Conservation (phyloP, 2,329 filamentous ascomycete species). For the Lithohypha guttulata region DNA sequence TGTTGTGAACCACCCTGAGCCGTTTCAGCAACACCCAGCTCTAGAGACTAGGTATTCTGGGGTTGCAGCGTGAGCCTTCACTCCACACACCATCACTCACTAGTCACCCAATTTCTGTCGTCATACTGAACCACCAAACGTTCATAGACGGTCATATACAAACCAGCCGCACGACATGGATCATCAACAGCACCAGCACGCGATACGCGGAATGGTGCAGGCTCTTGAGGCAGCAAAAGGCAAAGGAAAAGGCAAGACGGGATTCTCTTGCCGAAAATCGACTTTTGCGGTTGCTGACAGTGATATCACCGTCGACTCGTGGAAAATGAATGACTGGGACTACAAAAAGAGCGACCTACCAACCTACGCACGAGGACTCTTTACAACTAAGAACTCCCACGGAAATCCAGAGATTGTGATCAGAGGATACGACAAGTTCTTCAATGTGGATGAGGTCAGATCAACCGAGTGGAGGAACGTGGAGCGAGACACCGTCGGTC, state of each 20-base stretch:
- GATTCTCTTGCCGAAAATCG: conserved; percentile 68
- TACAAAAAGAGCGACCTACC: conserved; percentile 82
- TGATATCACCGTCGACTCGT: conserved; percentile 68
- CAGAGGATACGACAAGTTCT: conserved; percentile 97
- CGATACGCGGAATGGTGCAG: conserved; percentile 55
- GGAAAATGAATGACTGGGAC: conserved; percentile 90
- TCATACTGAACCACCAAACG: too few relatives aligned
- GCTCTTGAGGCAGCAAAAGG: conserved; percentile 50
- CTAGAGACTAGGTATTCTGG: too few relatives aligned
- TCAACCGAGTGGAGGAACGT: conserved; percentile 79
- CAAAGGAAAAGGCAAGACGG: conserved; percentile 41
- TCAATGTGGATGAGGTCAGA: conserved; percentile 75
- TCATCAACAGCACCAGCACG: conserved; percentile 53
- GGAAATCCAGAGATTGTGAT: conserved; percentile 67
- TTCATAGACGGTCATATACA: not conserved
- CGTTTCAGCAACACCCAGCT: too few relatives aligned
- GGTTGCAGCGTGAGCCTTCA: too few relatives aligned
- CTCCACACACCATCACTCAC: too few relatives aligned
- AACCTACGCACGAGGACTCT: conserved; percentile 85
- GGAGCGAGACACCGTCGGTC: conserved; percentile 61
- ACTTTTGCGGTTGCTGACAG: conserved; percentile 59
- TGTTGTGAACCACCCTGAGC: too few relatives aligned
- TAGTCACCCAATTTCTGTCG: too few relatives aligned
- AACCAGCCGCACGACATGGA: not conserved
- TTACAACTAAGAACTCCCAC: conserved; percentile 62